phyloP scores from a whole-genome alignment of 495 filamentous ascomycete genomes.

The Annulohypoxylon maeteangense region DNA sequence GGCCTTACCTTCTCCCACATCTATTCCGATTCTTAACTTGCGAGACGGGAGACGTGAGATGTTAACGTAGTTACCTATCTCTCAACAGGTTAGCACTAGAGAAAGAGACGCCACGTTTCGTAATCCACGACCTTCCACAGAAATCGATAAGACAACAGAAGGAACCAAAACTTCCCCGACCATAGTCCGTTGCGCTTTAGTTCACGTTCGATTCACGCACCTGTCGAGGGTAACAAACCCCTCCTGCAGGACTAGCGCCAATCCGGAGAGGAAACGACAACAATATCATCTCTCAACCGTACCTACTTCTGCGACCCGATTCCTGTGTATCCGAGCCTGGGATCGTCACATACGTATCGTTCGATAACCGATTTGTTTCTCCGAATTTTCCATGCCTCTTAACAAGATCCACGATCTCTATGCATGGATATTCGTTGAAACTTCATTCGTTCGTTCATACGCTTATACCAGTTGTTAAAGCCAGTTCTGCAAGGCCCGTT shows the following conservation, averaged over 20 bases:
- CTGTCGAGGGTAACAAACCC: neutral
- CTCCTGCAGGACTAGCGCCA: neutral
- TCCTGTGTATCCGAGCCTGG: neutral
- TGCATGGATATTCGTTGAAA: slow-evolving; percentile 39
- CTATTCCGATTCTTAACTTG: neutral
- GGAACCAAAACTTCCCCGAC: neutral
- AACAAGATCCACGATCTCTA: slow-evolving; percentile 29
- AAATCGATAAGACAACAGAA: neutral
- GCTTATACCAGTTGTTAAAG: slow-evolving; percentile 28
- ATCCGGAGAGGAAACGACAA: neutral
- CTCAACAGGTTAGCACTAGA: neutral
- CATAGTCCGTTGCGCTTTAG: neutral
- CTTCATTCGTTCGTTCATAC: slow-evolving; percentile 18
- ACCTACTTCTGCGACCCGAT: neutral
- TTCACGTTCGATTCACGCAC: neutral
- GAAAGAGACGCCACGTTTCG: neutral
- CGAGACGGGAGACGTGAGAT: neutral
- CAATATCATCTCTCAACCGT: neutral
- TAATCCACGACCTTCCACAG: neutral
- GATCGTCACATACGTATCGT: slow-evolving; percentile 1
- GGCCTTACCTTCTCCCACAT: neutral
- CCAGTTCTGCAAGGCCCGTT: slow-evolving; percentile 13
- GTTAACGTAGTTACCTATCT: neutral
- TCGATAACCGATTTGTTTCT: neutral
- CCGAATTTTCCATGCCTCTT: slow-evolving; percentile 31